Conservation (phyloP, 2,329 filamentous ascomycete genomes). For the Fusarium sp. region DNA sequence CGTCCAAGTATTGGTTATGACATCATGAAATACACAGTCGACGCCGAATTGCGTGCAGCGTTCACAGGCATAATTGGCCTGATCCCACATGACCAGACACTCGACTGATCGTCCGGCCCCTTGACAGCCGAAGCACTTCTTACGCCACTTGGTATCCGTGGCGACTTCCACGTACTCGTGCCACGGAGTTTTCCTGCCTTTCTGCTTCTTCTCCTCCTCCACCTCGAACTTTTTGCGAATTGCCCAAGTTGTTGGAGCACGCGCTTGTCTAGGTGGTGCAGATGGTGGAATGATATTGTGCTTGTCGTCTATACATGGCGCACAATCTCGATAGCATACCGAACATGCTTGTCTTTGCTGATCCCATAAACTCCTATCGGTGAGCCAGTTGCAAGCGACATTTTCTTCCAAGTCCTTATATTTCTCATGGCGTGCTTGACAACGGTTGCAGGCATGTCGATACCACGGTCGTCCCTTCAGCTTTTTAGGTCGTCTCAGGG, state of each 20-base stretch:
- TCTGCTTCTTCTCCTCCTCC: neutral
- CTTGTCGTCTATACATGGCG: constrained; percentile 21
- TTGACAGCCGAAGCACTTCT: constrained; percentile 21
- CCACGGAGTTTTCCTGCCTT: neutral
- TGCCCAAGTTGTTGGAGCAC: neutral
- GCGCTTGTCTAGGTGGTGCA: neutral
- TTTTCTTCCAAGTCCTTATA: neutral
- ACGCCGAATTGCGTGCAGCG: constrained; percentile 50
- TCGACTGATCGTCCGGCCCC: neutral
- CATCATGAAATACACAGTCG: constrained; percentile 38
- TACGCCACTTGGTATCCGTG: constrained; percentile 12
- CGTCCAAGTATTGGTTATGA: too few relatives aligned
- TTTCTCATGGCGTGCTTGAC: neutral
- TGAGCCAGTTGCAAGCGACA: constrained; percentile 29
- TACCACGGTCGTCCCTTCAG: constrained; percentile 24
- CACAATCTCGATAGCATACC: constrained; percentile 8
- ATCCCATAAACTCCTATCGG: constrained; percentile 23
- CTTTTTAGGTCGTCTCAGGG: constrained; percentile 9
- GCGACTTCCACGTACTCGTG: constrained; percentile 14
- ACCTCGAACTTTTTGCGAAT: constrained; percentile 18
- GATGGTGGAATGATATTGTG: neutral
- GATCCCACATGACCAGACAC: constrained; percentile 17
- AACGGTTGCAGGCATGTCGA: constrained; percentile 39
- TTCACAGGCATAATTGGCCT: constrained; percentile 21
- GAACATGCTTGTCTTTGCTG: neutral